phyloP scores from a whole-genome alignment of 1,284 basidiomycete genomes.

The Ganoderma lucidum region DNA sequence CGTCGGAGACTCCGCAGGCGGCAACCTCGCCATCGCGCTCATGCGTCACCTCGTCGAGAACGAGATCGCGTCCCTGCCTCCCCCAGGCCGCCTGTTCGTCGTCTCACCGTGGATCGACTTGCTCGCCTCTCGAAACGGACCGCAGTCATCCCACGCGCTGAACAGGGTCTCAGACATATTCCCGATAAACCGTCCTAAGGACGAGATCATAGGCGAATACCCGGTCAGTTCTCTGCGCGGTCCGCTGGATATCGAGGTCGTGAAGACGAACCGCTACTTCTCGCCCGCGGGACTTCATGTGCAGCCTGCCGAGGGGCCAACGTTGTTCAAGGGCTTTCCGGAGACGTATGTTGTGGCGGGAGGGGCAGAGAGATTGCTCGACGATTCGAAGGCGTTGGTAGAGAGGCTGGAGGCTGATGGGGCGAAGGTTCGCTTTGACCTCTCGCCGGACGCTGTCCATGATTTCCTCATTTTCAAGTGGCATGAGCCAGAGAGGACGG shows the following conservation, averaged over 20 bases:
- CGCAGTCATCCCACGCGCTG: constrained; percentile 38
- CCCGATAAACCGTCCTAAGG: constrained; percentile 5
- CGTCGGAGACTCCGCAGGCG: constrained; percentile 77
- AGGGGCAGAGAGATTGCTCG: constrained; percentile 35
- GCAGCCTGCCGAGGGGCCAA: constrained; percentile 12
- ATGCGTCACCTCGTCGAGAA: constrained; percentile 50
- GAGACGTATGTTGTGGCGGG: constrained; percentile 37
- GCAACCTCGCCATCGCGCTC: constrained; percentile 69
- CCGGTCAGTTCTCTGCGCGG: constrained; percentile 25
- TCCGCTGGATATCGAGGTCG: constrained; percentile 21
- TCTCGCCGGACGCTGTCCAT: constrained; percentile 30
- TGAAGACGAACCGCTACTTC: constrained; percentile 29
- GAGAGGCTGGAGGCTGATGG: constrained; percentile 34
- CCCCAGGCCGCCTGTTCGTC: constrained; percentile 52
- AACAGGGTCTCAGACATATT: constrained; percentile 30
- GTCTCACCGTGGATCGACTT: constrained; percentile 69
- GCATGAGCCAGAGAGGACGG: constrained; percentile 34
- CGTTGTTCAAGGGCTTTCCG: constrained; percentile 36
- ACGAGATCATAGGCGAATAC: constrained; percentile 18
- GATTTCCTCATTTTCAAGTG: constrained; percentile 32
- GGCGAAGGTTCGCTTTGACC: constrained; percentile 21
- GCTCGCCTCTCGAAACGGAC: constrained; percentile 43
- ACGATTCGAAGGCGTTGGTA: constrained; percentile 31
- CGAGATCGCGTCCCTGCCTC: constrained; percentile 42
- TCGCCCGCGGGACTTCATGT: constrained; percentile 30